Conservation (phyloP, 805 yeast genomes). For the Lachancea thermotolerans region DNA sequence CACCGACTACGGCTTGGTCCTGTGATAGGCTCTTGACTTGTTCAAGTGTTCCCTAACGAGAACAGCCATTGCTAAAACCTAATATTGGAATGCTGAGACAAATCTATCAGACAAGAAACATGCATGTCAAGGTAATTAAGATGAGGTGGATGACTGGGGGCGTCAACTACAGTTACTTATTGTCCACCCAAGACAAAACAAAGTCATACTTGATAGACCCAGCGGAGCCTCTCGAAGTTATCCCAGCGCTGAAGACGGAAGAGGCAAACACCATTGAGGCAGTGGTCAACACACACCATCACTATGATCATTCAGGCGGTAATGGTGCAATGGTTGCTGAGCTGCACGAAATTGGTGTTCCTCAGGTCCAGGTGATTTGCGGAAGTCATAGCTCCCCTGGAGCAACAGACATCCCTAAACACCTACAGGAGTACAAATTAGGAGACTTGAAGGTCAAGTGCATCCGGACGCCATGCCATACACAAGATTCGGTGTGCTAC, state of each 20-base stretch:
- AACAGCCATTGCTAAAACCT: not conserved
- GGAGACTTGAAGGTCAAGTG: conserved; percentile 59
- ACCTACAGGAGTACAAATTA: conserved; percentile 48
- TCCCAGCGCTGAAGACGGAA: conserved; percentile 38
- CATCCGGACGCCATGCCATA: conserved; percentile 95
- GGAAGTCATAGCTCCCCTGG: conserved; percentile 52
- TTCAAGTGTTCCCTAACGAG: too few relatives aligned
- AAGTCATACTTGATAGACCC: conserved; percentile 87
- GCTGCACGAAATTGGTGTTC: conserved; percentile 29
- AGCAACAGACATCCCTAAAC: conserved; percentile 62
- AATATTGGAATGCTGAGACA: not conserved
- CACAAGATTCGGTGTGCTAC: conserved; percentile 93
- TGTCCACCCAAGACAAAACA: conserved; percentile 52
- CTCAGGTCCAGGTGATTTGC: conserved; percentile 61
- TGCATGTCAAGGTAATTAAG: conserved; percentile 78
- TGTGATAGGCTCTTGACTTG: not conserved
- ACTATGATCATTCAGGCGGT: conserved; percentile 91
- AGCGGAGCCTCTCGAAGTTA: conserved; percentile 72
- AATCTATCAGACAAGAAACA: conserved; percentile 35
- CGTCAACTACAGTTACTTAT: conserved; percentile 71
- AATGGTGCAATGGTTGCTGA: conserved; percentile 37
- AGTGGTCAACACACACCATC: conserved; percentile 94
- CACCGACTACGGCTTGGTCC: not conserved
- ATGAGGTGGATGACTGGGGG: conserved; percentile 96
- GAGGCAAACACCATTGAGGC: conserved; percentile 50